Base-by-base conservation (phyloP, 2,329 filamentous ascomycete species). In the Albifimbria verrucaria region DNA sequence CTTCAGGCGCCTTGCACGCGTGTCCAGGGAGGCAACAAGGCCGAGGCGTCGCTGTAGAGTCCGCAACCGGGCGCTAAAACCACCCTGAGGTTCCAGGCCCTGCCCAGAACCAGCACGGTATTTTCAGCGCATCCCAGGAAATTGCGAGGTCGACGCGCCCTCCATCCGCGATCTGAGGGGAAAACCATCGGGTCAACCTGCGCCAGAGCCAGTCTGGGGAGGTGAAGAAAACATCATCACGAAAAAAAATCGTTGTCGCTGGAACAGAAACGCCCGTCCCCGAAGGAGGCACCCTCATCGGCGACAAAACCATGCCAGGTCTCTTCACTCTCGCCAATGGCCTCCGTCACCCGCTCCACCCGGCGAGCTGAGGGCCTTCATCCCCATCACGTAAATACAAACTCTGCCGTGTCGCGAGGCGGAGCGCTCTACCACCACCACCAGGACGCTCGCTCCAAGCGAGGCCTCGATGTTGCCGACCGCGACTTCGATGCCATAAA, bases 321-420 rank as follows among this genome's bases (percentile, higher is more conserved):
- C 63, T 62, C 59, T 60, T 53, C 55, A 59, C 61, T 55, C 61
- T 60, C 65, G 64, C 67, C 72, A 70, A 80, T 80, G 77, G 77
- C 77, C 64, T 78, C 77, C 63, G 67, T 74, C 69, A 78, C 77
- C 64, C 77, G 77, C 70, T 78, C 77, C 65, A 72, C 70, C 62
- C 69, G 74, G 68, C 75, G 76, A 71, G 70, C 72, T 73, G 77
- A 79, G 64, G 74, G 71, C 64, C 72, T 73, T 63, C 67, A 71
- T 57, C 66, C 70, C 59, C 62, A 64, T 59, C 62, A 61, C 60
- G 58, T 62, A 57, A 61, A 62, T 54, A 53, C 52, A 54, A 54
- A 58, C 51, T 56, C 54, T 51, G 52, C 59, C 53, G 57, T 63
- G 57, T 55, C 57, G 51, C 57, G 55, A 60, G 62, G 59, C 63